These are phyloP conservation scores for Reticulomyxa filosa DNA, from an alignment of 78 protist genomes.

Conservation along the genomic window DNA sequence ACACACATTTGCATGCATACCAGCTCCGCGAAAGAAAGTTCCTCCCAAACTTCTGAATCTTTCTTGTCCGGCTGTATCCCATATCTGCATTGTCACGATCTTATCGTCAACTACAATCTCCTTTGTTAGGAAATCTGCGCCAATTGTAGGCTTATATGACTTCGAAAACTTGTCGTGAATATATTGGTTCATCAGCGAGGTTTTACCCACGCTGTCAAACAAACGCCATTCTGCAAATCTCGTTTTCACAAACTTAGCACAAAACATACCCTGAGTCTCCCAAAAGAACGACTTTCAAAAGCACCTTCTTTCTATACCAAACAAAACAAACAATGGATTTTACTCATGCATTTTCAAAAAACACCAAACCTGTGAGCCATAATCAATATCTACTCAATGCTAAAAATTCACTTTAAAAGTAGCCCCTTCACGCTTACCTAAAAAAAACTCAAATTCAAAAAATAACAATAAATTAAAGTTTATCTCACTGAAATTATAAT, in stretches of 20 bases:
- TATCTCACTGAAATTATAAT: too few species aligned
- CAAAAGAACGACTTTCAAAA: slow-evolving; percentile 2
- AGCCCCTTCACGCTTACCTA: too few species aligned
- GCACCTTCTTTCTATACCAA: slow-evolving; percentile 2
- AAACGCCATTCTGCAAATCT: too few species aligned
- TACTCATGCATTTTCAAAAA: too few species aligned
- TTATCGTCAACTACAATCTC: slow-evolving; percentile 85
- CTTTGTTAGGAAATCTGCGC: slow-evolving; percentile 96
- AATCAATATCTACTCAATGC: too few species aligned
- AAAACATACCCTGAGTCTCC: slow-evolving; percentile 1
- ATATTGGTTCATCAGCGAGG: slow-evolving; percentile 16
- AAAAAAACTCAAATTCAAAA: too few species aligned
- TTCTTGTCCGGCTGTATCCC: slow-evolving; percentile 93
- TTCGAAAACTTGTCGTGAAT: slow-evolving; percentile 77
- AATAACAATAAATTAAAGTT: too few species aligned
- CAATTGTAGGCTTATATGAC: slow-evolving; percentile 97
- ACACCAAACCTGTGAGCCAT: too few species aligned
- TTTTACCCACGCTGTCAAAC: not conserved
- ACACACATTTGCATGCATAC: too few species aligned
- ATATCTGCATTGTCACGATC: slow-evolving; percentile 82
- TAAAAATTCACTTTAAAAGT: too few species aligned
- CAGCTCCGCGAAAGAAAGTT: slow-evolving; percentile 98
- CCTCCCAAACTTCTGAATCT: slow-evolving; percentile 95
- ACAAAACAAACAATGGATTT: too few species aligned
- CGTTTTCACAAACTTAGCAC: not conserved